Conservation (phyloP, 768 basidiomycete genomes). For the Phaffia tasmanica region DNA sequence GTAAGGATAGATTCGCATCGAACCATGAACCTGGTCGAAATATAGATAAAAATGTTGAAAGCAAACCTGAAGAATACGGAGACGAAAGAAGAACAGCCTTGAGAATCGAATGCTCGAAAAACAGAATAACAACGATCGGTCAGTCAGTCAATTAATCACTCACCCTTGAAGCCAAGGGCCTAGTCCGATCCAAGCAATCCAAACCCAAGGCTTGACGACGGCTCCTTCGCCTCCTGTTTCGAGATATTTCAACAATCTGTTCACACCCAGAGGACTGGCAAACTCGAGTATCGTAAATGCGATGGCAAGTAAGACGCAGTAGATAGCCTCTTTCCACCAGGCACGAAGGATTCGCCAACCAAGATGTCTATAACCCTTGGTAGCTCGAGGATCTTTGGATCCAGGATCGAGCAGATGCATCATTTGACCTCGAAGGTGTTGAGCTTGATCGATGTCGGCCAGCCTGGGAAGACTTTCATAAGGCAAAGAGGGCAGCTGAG, state of each 20-base stretch:
- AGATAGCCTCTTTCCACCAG: conserved; percentile 32
- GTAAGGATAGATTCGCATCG: conserved; percentile 48
- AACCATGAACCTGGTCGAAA: conserved; percentile 43
- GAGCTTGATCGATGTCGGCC: conserved; percentile 42
- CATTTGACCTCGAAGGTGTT: conserved; percentile 36
- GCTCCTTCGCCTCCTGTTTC: conserved; percentile 48
- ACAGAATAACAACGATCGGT: conserved; percentile 42
- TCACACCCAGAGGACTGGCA: conserved; percentile 28
- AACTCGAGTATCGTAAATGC: conserved; percentile 34
- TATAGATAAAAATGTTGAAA: conserved; percentile 20
- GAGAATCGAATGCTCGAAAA: conserved; percentile 32
- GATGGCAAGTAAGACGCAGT: conserved; percentile 28
- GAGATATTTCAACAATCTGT: conserved; percentile 39
- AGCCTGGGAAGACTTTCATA: conserved; percentile 41
- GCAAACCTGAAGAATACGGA: conserved; percentile 31
- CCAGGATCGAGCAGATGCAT: conserved; percentile 40
- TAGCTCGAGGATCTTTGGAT: conserved; percentile 33
- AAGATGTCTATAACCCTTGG: conserved; percentile 42
- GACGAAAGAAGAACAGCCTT: conserved; percentile 36
- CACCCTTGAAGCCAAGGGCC: conserved; percentile 40
- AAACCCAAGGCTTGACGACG: conserved; percentile 55
- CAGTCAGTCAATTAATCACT: background rate
- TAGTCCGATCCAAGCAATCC: conserved; percentile 50
- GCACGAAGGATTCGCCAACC: conserved; percentile 44
- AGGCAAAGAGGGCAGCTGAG: conserved; percentile 30